Base-by-base conservation (phyloP, 164 flowering plant genomes). In the Akebia trifoliata region DNA sequence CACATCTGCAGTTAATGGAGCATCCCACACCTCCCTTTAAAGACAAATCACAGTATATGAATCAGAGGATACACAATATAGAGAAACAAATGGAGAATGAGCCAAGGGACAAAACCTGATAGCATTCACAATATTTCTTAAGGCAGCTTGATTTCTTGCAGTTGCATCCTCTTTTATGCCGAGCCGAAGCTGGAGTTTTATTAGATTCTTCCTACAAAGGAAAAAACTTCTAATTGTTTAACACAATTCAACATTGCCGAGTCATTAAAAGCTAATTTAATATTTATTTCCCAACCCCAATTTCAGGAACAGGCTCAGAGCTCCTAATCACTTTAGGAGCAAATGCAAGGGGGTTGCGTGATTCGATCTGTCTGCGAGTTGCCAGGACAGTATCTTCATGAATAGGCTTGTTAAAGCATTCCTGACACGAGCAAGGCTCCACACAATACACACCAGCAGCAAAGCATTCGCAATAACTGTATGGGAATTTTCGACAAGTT, bases 91-190 rank as follows among this genome's bases (percentile, higher is more conserved):
- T 5, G 50, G 2, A 45, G 30, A 50, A 52, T 21, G 28, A 15
- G 57, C 8, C 15, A 25, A 53, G 44, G 62, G 62, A n/a, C 40
- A 69, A 61, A 60, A 90, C 99, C 99, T 94, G 99, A 76, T 72
- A 94, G 79, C 99, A 94, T 86, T 90, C 99, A 57, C 99, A 94
- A 49, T 94, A 90, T 73, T 87, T 94, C 85, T 94, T 94, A 17
- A 83, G 74, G 71, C 99, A 94, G 61, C 77, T 80, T 45, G 97
- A 94, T 73, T 90, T 93, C 79, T 90, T 94, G 89, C 99, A 94
- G 73, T 94, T 94, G 85, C 99, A 94, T 53, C 99, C 99, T 72
- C 96, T 73, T 73, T 90, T 94, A 62, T 94, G 99, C 5, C 97
- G 80, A 32, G 97, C 97, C 17, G 97, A 87, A 73, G 93, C 92